A percentile compares a stretch with the other conserved stretches of the same genome.
phyloP scores from a whole-genome alignment of 1,284 basidiomycete species.

The Boletus semigastroideus region DNA sequence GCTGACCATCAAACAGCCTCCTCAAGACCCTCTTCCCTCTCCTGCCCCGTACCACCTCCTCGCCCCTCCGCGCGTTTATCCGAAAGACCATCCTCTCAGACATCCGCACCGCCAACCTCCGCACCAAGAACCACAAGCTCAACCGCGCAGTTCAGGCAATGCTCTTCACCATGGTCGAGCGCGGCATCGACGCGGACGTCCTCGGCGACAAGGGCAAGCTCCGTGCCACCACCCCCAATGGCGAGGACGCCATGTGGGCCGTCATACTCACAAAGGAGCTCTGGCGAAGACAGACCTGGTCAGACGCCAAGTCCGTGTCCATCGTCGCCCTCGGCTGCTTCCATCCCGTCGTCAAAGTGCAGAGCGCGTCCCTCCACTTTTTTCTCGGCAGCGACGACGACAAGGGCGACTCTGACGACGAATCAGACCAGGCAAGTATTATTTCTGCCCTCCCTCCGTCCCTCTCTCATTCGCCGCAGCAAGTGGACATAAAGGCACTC shows the following conservation, averaged over 20 bases:
- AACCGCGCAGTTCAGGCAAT: conserved; percentile 97
- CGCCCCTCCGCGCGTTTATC: conserved; percentile 80
- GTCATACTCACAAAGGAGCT: conserved; percentile 92
- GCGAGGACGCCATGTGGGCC: conserved; percentile 97
- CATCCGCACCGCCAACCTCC: conserved; percentile 88
- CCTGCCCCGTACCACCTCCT: conserved; percentile 86
- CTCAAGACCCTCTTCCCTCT: conserved; percentile 92
- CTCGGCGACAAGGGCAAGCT: conserved; percentile 79
- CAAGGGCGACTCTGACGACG: conserved; percentile 68
- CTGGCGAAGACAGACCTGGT: conserved; percentile 95
- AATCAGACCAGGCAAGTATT: conserved; percentile 60
- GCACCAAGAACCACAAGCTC: conserved; percentile 91
- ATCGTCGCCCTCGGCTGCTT: conserved; percentile 92
- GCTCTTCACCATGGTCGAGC: conserved; percentile 95
- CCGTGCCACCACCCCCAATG: conserved; percentile 46
- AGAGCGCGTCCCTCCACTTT: conserved; percentile 95
- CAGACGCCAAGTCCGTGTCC: conserved; percentile 90
- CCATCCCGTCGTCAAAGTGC: conserved; percentile 93
- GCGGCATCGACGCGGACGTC: conserved; percentile 81
- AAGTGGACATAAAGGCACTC: conserved; percentile 67
- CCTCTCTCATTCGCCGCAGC: conserved; percentile 37
- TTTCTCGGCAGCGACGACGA: conserved; percentile 87
- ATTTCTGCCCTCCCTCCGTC: neutral
- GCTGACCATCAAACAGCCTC: conserved; percentile 51
- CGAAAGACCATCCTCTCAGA: conserved; percentile 97